These are phyloP conservation scores for Cadophora sp. DNA, from an alignment of 2,329 filamentous ascomycete species.

Conservation along the genomic window DNA sequence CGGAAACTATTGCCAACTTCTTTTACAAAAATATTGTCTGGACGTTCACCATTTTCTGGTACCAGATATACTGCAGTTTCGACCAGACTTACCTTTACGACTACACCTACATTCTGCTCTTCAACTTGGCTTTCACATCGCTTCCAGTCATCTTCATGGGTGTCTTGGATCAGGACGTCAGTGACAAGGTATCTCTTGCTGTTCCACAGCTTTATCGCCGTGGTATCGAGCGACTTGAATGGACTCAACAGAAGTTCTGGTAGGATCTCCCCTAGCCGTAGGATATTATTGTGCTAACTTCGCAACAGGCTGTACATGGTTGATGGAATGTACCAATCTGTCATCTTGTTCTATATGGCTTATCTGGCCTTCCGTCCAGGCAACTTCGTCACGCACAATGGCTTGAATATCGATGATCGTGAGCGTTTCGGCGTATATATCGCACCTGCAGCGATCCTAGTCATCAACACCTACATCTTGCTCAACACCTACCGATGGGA, in stretches of 20 bases:
- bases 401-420: constrained; percentile 79
- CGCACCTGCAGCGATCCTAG: constrained; percentile 81
- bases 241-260: constrained; percentile 98
- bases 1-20: constrained; percentile 96
- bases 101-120: constrained; percentile 95
- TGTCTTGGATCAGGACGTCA: constrained; percentile 95
- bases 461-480: constrained; percentile 93
- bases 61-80: constrained; percentile 92
- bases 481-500: constrained; percentile 99
- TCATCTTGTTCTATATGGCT: constrained; percentile 91
- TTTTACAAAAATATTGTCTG: constrained; percentile 99
- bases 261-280: constrained; percentile 53
- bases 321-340: constrained; percentile 93
- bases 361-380: constrained; percentile 78
- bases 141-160: constrained; percentile 95
- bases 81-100: constrained; percentile 98
- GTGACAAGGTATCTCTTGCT: constrained; percentile 89
- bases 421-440: constrained; percentile 87
- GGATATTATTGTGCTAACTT: constrained; percentile 42
- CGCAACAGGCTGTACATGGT: constrained; percentile 82
- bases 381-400: constrained; percentile 73
- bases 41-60: constrained; percentile 98
- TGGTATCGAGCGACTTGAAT: constrained; percentile 94
- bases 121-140: constrained; percentile 97
- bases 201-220: constrained; percentile 95